phyloP scores from a whole-genome alignment of 179 eudicot genomes.

The Nepenthes alata region DNA sequence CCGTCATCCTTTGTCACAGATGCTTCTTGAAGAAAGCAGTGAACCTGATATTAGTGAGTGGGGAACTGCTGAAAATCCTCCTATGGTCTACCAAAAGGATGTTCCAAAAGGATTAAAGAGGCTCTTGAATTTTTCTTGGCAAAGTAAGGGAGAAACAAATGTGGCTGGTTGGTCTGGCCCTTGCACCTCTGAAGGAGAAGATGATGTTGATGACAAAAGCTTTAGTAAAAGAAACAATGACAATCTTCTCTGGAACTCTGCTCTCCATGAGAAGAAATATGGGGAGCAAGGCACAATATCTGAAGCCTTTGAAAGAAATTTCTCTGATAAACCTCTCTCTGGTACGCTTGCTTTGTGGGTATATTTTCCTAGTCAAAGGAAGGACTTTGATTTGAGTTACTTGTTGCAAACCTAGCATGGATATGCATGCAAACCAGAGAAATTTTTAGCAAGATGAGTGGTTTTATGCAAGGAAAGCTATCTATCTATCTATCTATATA shows the following conservation, averaged over 20 bases:
- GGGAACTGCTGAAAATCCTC: conserved; percentile 79
- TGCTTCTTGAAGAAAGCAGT: conserved; percentile 79
- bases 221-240: conserved; percentile 46
- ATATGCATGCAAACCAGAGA: too few relatives aligned
- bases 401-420: too few relatives aligned
- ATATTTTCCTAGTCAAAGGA: not conserved
- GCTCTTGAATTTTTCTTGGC: conserved; percentile 83
- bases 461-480: too few relatives aligned
- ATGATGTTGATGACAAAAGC: conserved; percentile 62
- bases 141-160: conserved; percentile 52
- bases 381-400: not conserved
- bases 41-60: conserved; percentile 71
- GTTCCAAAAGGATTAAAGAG: conserved; percentile 91
- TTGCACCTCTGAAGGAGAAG: conserved; percentile 86
- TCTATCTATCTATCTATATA: too few relatives aligned
- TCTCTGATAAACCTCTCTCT: conserved; percentile 35
- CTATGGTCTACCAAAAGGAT: conserved; percentile 85
- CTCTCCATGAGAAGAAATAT: conserved; percentile 43
- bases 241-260: conserved; percentile 43
- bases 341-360: conserved; percentile 19
- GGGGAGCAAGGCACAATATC: not conserved
- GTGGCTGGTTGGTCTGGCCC: conserved; percentile 63
- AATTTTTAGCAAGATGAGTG: too few relatives aligned
- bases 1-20: conserved; percentile 89
- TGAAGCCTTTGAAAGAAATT: conserved; percentile 22